Percentiles rank a stretch among this genome's conserved stretches.
phyloP scores from a whole-genome alignment of 1,139 yeast species.

The Nakaseomyces delphensis region DNA sequence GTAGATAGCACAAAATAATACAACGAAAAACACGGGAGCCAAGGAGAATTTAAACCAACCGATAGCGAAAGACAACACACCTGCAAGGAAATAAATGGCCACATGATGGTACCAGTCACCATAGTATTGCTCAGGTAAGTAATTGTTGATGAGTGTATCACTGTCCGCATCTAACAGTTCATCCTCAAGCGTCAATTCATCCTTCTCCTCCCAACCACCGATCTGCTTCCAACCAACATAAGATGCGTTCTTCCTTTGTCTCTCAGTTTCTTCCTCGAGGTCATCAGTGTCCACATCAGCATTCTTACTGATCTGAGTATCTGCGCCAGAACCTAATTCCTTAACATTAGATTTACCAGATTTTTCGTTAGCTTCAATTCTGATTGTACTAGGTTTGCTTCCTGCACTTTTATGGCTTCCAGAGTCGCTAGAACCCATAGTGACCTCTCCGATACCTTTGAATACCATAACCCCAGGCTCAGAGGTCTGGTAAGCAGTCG shows the following conservation, averaged over 20 bases:
- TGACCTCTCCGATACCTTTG: constrained; percentile 3
- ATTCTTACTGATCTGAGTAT: background rate
- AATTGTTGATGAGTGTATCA: constrained; percentile 60
- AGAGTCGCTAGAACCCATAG: constrained; percentile 1
- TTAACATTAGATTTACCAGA: background rate
- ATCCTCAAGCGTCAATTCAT: constrained; percentile 54
- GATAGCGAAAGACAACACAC: constrained; percentile 61
- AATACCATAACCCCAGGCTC: constrained; percentile 1
- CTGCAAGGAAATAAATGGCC: constrained; percentile 58
- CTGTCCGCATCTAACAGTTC: constrained; percentile 58
- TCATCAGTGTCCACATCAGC: background rate
- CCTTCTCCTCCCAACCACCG: constrained; percentile 71
- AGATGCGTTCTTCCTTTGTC: constrained; percentile 40
- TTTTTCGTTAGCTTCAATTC: constrained; percentile 1
- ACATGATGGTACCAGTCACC: constrained; percentile 96
- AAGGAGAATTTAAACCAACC: constrained; percentile 71
- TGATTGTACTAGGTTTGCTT: background rate
- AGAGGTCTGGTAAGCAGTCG: constrained; percentile 2
- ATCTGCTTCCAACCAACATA: constrained; percentile 93
- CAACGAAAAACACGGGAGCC: constrained; percentile 70
- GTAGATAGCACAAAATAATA: constrained; percentile 49
- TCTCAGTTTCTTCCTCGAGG: constrained; percentile 4
- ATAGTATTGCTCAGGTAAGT: constrained; percentile 61
- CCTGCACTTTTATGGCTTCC: background rate
- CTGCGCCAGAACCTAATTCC: background rate